Evolutionary conservation across 805 yeast genomes (phyloP), one percentile per base, ranked within the genome.

Genomic region (Myxozyma mucilagina): DNA sequence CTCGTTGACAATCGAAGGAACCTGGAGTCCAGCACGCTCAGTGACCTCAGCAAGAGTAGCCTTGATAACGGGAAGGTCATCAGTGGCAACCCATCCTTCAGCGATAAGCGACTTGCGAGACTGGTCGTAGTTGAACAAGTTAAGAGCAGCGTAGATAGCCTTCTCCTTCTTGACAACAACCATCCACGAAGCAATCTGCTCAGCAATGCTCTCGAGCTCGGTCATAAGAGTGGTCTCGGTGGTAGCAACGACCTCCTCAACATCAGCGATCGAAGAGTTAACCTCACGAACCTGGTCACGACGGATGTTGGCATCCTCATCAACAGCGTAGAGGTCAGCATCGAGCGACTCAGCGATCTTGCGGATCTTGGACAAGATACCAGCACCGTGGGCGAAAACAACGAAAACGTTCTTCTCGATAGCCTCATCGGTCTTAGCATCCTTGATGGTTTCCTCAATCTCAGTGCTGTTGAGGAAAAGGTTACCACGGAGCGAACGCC

Each of bases 41-140:
- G 88, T 83, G 59, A 85, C 82, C 47, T 83, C 84, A 67, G 86
- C 82, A 64, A 94, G 77, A 0, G 92, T 82, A 43, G 79, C 75
- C 64, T 86, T 87, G 59, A 93, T 84, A n/a, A 76, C 68, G 5
- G 80, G 79, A 42, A 92, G 76, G 63, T 91, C 97, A 64, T 83
- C 84, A 20, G 86, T 80, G 43, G 99, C 98, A 20, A 90, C 79
- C 99, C 99, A 94, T 36, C 98, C 99, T 78, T 96, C 98, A 20
- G 96, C 96, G 51, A 93, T 83, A 63, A 94, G 79, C 41, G 96
- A 89, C 73, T 88, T 84, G 76, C 97, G 85, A n/a, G 87, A 78
- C 66, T 84, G 89, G 71, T 89, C 96, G 73, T 86, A 87, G 71
- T 89, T 90, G 73, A 90, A 85, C 69, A 82, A 79, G 75, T 90